A percentile compares a stretch with the other conserved stretches of the same genome.
Conservation (phyloP, 306 rosid genomes). For the Malus domestica region DNA sequence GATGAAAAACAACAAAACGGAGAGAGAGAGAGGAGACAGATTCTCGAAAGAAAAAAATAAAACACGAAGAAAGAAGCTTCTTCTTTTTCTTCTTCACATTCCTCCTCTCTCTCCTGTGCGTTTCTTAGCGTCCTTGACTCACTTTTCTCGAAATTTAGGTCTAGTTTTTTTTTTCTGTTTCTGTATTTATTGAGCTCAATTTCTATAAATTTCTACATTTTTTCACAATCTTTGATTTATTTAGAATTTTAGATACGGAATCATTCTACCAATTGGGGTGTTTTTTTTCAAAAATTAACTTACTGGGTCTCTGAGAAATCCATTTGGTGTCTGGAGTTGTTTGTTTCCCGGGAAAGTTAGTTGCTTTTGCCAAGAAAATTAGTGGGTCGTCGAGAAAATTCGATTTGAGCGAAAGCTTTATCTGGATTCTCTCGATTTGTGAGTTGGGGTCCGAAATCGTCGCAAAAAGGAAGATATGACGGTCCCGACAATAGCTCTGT, state of each 20-base stretch:
- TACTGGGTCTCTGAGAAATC: background rate
- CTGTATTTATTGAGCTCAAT: background rate
- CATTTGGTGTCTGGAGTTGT: background rate
- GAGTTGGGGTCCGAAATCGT: background rate
- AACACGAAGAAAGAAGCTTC: conserved; percentile 4
- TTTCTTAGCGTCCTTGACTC: conserved; percentile 42
- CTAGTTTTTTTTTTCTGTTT: background rate
- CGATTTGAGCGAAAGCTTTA: background rate
- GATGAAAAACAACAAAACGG: background rate
- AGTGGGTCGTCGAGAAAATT: background rate
- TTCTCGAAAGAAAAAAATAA: conserved; percentile 12
- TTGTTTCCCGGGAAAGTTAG: background rate
- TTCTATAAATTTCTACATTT: conserved; percentile 19
- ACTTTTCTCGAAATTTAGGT: conserved; percentile 21
- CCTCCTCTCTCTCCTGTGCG: conserved; percentile 13
- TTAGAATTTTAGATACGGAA: background rate
- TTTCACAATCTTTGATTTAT: background rate
- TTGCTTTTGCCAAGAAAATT: background rate
- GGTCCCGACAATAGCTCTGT: conserved; percentile 78
- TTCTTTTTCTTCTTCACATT: conserved; percentile 1
- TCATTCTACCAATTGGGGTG: background rate
- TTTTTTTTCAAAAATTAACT: no score
- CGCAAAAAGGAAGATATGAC: conserved; percentile 35
- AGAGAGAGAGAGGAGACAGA: background rate
- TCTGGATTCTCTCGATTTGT: background rate